These are phyloP conservation scores for Hanseniaspora hatyaiensis DNA, from an alignment of 805 yeast species.

Conservation along the genomic window DNA sequence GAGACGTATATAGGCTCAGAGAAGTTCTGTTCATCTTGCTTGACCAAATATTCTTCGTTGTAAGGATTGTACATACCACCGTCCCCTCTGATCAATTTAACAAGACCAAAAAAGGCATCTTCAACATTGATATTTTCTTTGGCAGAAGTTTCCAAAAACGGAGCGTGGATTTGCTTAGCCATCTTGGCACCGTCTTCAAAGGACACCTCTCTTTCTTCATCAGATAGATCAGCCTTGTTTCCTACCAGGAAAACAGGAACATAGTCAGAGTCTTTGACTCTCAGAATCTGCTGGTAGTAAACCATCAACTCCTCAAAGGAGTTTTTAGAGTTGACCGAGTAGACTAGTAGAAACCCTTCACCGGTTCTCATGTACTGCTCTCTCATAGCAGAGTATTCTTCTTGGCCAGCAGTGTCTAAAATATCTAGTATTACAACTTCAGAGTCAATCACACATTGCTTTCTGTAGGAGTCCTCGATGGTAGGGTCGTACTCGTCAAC, in stretches of 20 bases:
- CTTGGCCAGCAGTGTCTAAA: slow-evolving; percentile 97
- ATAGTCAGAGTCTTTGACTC: slow-evolving; percentile 64
- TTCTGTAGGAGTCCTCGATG: slow-evolving; percentile 83
- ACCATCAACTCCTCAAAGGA: slow-evolving; percentile 75
- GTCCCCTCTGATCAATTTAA: slow-evolving; percentile 41
- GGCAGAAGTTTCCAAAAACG: slow-evolving; percentile 86
- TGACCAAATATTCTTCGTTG: slow-evolving; percentile 19
- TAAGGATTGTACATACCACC: slow-evolving; percentile 26
- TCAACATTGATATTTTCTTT: slow-evolving; percentile 85
- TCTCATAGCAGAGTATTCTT: slow-evolving; percentile 84
- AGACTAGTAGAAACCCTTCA: slow-evolving; percentile 83
- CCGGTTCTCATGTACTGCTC: slow-evolving; percentile 95
- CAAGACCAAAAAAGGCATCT: slow-evolving; percentile 63
- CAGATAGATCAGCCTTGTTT: slow-evolving; percentile 63
- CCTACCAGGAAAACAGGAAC: slow-evolving; percentile 78
- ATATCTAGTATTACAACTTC: slow-evolving; percentile 73
- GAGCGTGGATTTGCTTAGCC: slow-evolving; percentile 54
- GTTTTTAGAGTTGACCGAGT: slow-evolving; percentile 72
- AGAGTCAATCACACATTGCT: slow-evolving; percentile 72
- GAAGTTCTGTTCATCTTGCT: slow-evolving; percentile 5
- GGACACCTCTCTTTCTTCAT: slow-evolving; percentile 56
- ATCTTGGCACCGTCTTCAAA: slow-evolving; percentile 51
- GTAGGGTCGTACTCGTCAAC: slow-evolving; percentile 98
- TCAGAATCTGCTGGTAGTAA: slow-evolving; percentile 65
- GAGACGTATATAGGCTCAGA: not conserved